phyloP scores from a whole-genome alignment of 768 basidiomycete species.

The Rhodocollybia butyracea region DNA sequence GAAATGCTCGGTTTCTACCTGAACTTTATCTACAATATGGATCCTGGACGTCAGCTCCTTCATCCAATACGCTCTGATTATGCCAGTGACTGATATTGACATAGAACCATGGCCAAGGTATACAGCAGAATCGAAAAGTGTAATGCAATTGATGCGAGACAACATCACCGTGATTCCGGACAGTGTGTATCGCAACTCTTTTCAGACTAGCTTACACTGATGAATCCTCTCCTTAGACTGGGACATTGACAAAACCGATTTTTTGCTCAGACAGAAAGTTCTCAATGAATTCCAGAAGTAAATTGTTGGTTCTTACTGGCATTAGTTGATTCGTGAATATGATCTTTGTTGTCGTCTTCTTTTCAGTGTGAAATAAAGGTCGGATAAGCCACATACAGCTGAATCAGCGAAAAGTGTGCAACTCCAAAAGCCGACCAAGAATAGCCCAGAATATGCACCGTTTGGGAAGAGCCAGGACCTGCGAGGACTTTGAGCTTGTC shows the following conservation, averaged over 20 bases:
- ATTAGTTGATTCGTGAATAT: too few relatives aligned
- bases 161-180: conserved; percentile 56
- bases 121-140: conserved; percentile 25
- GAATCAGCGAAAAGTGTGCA: too few relatives aligned
- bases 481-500: too few relatives aligned
- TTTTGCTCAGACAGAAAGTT: conserved; percentile 37
- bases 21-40: conserved; percentile 52
- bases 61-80: not conserved
- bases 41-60: conserved; percentile 48
- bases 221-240: conserved; percentile 31
- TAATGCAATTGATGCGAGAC: conserved; percentile 48
- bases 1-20: conserved; percentile 51
- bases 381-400: too few relatives aligned
- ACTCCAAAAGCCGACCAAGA: too few relatives aligned
- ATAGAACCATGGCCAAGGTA: conserved; percentile 48
- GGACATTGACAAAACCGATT: conserved; percentile 36
- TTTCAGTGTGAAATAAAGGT: too few relatives aligned
- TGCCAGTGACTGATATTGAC: not conserved
- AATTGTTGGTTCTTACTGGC: too few relatives aligned
- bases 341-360: too few relatives aligned
- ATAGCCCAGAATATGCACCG: too few relatives aligned
- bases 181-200: conserved; percentile 28
- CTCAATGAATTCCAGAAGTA: conserved; percentile 47
- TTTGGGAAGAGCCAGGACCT: too few relatives aligned
- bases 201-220: not conserved